phyloP scores from a whole-genome alignment of 1,284 basidiomycete genomes.

The Singerocomus rubriflavus region DNA sequence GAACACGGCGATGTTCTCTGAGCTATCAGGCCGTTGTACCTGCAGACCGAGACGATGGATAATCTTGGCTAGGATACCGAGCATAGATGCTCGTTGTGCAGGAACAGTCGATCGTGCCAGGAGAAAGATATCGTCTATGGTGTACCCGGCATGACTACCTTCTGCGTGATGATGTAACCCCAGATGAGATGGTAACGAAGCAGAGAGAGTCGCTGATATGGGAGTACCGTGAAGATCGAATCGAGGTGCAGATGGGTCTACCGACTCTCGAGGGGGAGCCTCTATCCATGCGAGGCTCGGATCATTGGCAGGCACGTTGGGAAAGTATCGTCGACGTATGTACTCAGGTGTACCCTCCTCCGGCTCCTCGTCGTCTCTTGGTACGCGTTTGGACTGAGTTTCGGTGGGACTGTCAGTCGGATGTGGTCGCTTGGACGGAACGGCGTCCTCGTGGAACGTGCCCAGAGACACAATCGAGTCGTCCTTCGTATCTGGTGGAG shows the following conservation, averaged over 20 bases:
- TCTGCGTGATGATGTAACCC: conserved; percentile 92
- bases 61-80: conserved; percentile 70
- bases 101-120: conserved; percentile 80
- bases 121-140: conserved; percentile 82
- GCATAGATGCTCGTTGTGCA: conserved; percentile 81
- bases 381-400: neutral
- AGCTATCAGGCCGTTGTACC: conserved; percentile 24
- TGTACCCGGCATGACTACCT: conserved; percentile 79
- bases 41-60: conserved; percentile 40
- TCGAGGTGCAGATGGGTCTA: conserved; percentile 40
- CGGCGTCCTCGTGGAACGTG: conserved; percentile 35
- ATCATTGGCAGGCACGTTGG: conserved; percentile 63
- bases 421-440: conserved; percentile 11
- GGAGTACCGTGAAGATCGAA: conserved; percentile 75
- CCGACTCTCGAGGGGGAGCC: conserved; percentile 24
- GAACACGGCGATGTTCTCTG: conserved; percentile 40
- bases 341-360: conserved; percentile 79
- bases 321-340: conserved; percentile 84
- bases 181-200: conserved; percentile 70
- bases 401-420: conserved; percentile 2
- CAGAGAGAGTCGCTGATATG: conserved; percentile 51
- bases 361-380: conserved; percentile 31
- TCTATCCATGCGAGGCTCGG: conserved; percentile 79
- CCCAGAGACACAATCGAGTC: conserved; percentile 53
- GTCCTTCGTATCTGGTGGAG: conserved; percentile 47